Conservation (phyloP, 352 stramenopile species). For the Phytophthora pseudosyringae region DNA sequence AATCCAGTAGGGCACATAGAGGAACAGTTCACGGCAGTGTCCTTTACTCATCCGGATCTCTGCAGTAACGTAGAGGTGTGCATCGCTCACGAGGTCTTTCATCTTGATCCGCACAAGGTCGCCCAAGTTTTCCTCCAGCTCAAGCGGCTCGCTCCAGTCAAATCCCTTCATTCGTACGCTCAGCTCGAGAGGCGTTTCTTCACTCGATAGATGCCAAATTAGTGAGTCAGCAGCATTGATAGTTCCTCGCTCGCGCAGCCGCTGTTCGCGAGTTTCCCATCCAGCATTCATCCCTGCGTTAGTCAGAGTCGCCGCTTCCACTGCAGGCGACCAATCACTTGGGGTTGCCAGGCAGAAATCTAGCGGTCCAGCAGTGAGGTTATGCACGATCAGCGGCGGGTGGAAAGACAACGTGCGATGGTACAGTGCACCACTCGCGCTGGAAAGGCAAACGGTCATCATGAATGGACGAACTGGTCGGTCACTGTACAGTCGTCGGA, state of each 20-base stretch:
- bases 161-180: slow-evolving; percentile 86
- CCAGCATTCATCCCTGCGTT: slow-evolving; percentile 52
- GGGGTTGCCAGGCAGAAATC: slow-evolving; percentile 80
- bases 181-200: slow-evolving; percentile 78
- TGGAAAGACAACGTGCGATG: slow-evolving; percentile 81
- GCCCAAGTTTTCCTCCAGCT: slow-evolving; percentile 55
- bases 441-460: slow-evolving; percentile 72
- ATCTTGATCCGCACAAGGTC: slow-evolving; percentile 76
- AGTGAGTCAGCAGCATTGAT: slow-evolving; percentile 82
- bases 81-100: slow-evolving; percentile 80
- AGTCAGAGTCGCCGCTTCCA: slow-evolving; percentile 43
- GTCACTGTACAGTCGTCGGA: slow-evolving; percentile 77
- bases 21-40: slow-evolving; percentile 69
- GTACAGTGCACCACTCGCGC: slow-evolving; percentile 61
- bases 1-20: slow-evolving; percentile 92
- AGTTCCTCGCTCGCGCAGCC: slow-evolving; percentile 76
- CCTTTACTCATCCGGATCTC: slow-evolving; percentile 65
- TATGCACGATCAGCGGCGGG: slow-evolving; percentile 82
- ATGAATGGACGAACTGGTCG: slow-evolving; percentile 83
- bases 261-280: slow-evolving; percentile 82
- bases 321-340: slow-evolving; percentile 68
- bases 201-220: slow-evolving; percentile 85
- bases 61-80: slow-evolving; percentile 72
- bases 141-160: slow-evolving; percentile 81
- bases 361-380: slow-evolving; percentile 71